Conservation (phyloP, 2,329 filamentous ascomycete genomes). For the Stylonectria norvegica region DNA sequence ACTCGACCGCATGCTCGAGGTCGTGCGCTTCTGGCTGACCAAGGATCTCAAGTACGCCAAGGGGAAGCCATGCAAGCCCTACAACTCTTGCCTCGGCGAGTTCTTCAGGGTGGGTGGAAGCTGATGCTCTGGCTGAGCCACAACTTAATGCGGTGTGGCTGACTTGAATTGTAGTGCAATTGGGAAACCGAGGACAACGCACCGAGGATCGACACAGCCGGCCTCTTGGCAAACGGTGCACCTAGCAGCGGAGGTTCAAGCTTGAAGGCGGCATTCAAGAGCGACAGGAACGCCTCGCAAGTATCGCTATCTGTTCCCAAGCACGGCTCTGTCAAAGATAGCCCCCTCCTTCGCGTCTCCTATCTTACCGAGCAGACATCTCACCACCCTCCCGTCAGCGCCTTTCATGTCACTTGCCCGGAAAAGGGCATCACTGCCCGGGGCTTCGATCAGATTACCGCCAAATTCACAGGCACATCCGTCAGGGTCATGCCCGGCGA, state of each 20-base stretch:
- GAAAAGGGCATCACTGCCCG: conserved; percentile 83
- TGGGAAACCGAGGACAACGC: conserved; percentile 87
- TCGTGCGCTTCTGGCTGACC: conserved; percentile 96
- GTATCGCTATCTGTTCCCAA: conserved; percentile 51
- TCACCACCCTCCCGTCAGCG: conserved; percentile 94
- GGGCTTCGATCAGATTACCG: conserved; percentile 93
- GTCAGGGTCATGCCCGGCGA: conserved; percentile 87
- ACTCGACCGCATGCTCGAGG: conserved; percentile 90
- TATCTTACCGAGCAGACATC: conserved; percentile 98
- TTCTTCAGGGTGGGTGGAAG: conserved; percentile 79
- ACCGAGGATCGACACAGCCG: conserved; percentile 57
- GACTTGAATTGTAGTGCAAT: conserved; percentile 63
- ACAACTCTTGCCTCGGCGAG: conserved; percentile 94
- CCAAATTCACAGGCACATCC: conserved; percentile 95
- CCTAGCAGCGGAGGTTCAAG: conserved; percentile 46
- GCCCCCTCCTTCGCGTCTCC: conserved; percentile 70
- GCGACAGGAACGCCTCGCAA: conserved; percentile 45
- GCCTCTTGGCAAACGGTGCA: conserved; percentile 34
- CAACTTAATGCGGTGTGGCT: conserved; percentile 7
- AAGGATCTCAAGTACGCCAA: conserved; percentile 99
- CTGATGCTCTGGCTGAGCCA: neutral
- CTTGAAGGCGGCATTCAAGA: conserved; percentile 44
- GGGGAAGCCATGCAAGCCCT: conserved; percentile 97
- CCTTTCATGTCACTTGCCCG: conserved; percentile 89
- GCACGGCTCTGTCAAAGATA: conserved; percentile 41